Percentiles rank a stretch among this genome's conserved stretches.
Evolutionary conservation across 73 alveolate species (phyloP).

Genomic region (Symbiodinium natans): DNA sequence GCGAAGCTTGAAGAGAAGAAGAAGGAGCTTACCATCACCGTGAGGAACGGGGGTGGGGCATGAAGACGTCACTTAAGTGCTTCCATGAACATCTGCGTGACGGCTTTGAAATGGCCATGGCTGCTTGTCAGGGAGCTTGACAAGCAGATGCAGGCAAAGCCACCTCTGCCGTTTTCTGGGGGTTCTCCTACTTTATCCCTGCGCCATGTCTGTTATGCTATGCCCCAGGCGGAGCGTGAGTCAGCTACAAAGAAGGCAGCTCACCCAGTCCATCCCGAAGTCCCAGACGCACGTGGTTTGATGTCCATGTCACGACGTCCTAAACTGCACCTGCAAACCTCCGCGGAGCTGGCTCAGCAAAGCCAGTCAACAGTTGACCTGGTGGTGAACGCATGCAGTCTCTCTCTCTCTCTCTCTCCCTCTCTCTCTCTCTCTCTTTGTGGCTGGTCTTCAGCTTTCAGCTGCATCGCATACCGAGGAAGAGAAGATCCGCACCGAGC

Average conservation of each 20-base stretch:
- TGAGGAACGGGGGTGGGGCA: neutral
- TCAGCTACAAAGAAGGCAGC: constrained; percentile 52
- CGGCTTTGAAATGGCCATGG: too few species aligned
- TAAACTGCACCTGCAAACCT: too few species aligned
- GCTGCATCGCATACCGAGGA: too few species aligned
- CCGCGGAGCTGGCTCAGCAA: too few species aligned
- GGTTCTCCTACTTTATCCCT: too few species aligned
- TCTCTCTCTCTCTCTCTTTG: neutral
- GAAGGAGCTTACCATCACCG: constrained; percentile 64
- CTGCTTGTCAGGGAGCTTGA: constrained; percentile 62
- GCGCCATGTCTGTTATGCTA: neutral
- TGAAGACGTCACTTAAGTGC: neutral
- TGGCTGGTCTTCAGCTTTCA: too few species aligned
- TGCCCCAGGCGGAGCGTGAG: constrained; percentile 41
- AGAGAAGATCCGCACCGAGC: constrained; percentile 19
- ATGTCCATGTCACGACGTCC: too few species aligned
- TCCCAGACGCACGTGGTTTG: too few species aligned
- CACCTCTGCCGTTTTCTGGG: too few species aligned
- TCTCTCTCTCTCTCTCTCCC: too few species aligned
- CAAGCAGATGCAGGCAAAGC: constrained; percentile 85
- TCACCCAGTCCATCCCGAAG: too few species aligned
- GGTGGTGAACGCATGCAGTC: neutral
- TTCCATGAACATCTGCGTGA: neutral
- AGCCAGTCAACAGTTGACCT: neutral
- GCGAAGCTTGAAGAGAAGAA: constrained; percentile 52